These are phyloP conservation scores for Pichia membranifaciens DNA, from an alignment of 805 yeast species.

Conservation along the genomic window DNA sequence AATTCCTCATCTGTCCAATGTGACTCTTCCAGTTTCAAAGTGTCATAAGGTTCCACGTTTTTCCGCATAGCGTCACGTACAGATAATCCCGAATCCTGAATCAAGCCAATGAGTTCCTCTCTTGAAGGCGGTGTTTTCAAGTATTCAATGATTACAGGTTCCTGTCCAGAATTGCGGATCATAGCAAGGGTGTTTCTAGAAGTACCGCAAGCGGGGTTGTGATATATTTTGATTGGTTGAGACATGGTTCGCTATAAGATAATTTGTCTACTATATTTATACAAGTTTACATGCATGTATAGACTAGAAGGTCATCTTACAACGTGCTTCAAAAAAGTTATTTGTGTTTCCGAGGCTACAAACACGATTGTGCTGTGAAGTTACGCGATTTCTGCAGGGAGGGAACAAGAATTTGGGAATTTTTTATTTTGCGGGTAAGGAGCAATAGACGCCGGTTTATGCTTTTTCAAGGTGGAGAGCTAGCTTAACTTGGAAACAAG, in stretches of 20 bases:
- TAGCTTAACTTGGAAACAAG: no score
- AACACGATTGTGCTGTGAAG: no score
- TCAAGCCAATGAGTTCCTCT: constrained; percentile 1
- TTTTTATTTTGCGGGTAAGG: no score
- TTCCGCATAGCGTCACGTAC: constrained; percentile 7
- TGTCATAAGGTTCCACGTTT: constrained; percentile 3
- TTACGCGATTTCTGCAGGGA: no score
- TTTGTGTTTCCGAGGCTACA: no score
- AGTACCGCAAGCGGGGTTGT: constrained; percentile 7
- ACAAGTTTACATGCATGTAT: no score
- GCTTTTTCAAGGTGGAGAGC: no score
- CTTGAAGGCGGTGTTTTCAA: constrained; percentile 3
- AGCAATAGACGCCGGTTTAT: no score
- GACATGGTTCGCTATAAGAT: constrained; percentile 1
- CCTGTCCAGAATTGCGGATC: constrained; percentile 1
- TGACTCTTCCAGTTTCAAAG: constrained; percentile 1
- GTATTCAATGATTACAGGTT: constrained; percentile 4
- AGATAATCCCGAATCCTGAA: not conserved
- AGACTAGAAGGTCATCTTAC: no score
- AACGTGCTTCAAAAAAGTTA: no score
- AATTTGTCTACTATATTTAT: not conserved
- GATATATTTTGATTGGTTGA: constrained; percentile 1
- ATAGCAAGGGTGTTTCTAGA: constrained; percentile 3
- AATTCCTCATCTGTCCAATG: constrained; percentile 5
- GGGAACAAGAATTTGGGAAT: no score